phyloP scores from a whole-genome alignment of 306 rosid species.

The Heteromeles arbutifolia region DNA sequence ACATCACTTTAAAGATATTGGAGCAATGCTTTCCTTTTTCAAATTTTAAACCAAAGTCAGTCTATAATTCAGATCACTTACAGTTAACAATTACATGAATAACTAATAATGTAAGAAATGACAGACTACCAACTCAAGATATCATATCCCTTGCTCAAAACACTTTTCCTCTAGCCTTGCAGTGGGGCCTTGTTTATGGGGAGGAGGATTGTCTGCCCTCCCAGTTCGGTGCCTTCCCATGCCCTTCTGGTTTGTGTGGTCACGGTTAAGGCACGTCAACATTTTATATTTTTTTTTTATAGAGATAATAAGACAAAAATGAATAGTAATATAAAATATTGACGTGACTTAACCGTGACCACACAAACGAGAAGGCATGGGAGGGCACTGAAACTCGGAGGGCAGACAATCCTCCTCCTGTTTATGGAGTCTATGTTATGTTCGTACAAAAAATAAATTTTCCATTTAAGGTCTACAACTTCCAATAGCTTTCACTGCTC shows the following conservation, averaged over 20 bases:
- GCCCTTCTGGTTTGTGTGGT: too few species aligned
- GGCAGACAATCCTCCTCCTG: too few species aligned
- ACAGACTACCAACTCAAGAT: not conserved
- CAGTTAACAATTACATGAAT: not conserved
- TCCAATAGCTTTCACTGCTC: slow-evolving; percentile 84
- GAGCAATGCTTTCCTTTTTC: not conserved
- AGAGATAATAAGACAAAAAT: too few species aligned
- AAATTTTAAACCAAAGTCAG: not conserved
- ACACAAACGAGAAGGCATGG: too few species aligned
- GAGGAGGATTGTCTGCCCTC: too few species aligned
- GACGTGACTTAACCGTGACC: too few species aligned
- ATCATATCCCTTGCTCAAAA: not conserved
- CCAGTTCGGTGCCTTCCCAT: too few species aligned
- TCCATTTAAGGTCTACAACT: slow-evolving; percentile 15
- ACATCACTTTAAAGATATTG: not conserved
- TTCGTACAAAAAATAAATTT: too few species aligned
- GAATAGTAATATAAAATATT: too few species aligned
- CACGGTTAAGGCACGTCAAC: too few species aligned
- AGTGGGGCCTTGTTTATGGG: not conserved
- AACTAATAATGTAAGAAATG: not conserved
- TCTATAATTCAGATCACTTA: not conserved
- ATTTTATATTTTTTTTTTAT: too few species aligned
- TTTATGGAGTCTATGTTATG: not conserved
- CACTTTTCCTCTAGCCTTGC: not conserved
- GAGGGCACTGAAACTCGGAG: too few species aligned